Evolutionary conservation across 2,329 filamentous ascomycete genomes (phyloP), one percentile per base, ranked within the genome.

Genomic region (Elsinoe australis): DNA sequence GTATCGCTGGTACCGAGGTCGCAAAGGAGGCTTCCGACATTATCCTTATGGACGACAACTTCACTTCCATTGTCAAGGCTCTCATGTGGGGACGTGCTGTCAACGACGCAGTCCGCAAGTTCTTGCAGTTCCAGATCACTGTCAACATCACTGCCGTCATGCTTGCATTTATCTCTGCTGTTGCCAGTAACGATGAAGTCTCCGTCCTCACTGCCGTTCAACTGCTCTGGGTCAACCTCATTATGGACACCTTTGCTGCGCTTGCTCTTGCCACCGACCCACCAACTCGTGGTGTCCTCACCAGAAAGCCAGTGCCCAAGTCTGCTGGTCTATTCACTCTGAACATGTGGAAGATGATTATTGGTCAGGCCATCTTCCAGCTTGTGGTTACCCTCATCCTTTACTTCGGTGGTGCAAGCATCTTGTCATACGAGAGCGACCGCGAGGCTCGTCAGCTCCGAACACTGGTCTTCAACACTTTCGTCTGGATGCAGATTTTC

Each of bases 401-500:
- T 18, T 89, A 89, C 69, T 96, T 89, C 57, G 49, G 47, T 36
- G 35, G 24, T 17, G 24, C 22, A 15, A 32, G 39, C 21, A 79
- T 87, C 10, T 72, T 87, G n/a, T 71, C 71, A 6, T 79, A 82
- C 56, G 63, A 74, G 10, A 69, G 69, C 22, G 53, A 54, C 1
- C 39, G 52, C 9, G 58, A 69, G 26, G 62, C 75, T 5, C 61
- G 66, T 10, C 73, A 85, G 58, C 73, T 94, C 51, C 72, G 80
- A 49, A 94, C 88, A 2, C 75, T 96, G 39, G 85, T 96, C 5
- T 96, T 96, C 76, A 96, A 96, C 71, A 92, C 87, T 0, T 96
- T 96, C 62, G 90, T 95, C 47, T 96, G 90, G 90, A 95, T 96
- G 89, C 90, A 96, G 59, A 94, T 96, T 58, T 96, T 96, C 72